phyloP scores from a whole-genome alignment of 2,329 filamentous ascomycete genomes.

The Exutisphaerella laricina region DNA sequence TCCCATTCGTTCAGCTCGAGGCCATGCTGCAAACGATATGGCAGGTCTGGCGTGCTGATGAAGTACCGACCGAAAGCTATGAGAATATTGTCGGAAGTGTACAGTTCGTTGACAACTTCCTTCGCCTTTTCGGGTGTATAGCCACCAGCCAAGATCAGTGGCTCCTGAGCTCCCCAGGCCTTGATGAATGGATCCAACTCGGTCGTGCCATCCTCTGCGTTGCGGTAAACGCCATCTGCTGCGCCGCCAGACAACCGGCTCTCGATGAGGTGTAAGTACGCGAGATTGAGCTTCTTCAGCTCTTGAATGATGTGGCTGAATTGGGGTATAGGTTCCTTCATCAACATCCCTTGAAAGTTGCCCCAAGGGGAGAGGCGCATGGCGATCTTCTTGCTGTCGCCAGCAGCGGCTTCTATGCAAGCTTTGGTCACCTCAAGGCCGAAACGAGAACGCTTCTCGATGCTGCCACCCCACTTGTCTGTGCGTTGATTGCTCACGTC shows the following conservation, averaged over 20 bases:
- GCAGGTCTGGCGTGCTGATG: constrained; percentile 47
- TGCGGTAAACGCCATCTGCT: constrained; percentile 28
- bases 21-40: constrained; percentile 41
- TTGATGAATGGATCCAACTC: constrained; percentile 22
- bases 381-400: constrained; percentile 43
- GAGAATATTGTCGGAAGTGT: constrained; percentile 40
- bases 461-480: constrained; percentile 41
- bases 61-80: constrained; percentile 47
- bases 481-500: constrained; percentile 49
- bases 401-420: constrained; percentile 44
- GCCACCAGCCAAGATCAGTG: constrained; percentile 40
- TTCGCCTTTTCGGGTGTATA: constrained; percentile 37
- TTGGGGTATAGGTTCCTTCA: constrained; percentile 55
- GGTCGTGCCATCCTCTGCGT: constrained; percentile 32
- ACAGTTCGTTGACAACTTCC: constrained; percentile 36
- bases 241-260: constrained; percentile 27
- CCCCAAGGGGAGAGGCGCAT: constrained; percentile 57
- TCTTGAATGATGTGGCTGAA: constrained; percentile 52
- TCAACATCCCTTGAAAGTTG: constrained; percentile 57
- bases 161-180: constrained; percentile 21
- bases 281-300: constrained; percentile 47
- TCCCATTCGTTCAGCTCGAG: constrained; percentile 43
- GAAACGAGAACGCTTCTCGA: constrained; percentile 48
- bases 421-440: constrained; percentile 48
- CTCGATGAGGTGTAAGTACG: constrained; percentile 48